These are phyloP conservation scores for Geoglossum glabrum DNA, from an alignment of 495 filamentous ascomycete species.

Conservation along the genomic window DNA sequence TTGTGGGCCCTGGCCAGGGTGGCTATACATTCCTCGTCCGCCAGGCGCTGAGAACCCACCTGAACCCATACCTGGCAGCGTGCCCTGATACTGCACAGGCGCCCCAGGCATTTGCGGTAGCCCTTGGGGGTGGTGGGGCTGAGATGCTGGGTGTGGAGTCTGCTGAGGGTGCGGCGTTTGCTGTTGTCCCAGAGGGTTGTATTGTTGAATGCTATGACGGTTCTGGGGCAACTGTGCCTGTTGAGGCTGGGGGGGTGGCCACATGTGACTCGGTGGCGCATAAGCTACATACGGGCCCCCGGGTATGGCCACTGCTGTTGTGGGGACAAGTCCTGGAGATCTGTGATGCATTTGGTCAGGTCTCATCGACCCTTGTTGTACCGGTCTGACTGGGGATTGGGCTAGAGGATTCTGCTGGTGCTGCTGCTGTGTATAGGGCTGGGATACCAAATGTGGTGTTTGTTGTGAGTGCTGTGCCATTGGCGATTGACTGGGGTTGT, in stretches of 20 bases:
- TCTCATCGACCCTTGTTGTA: conserved; percentile 22
- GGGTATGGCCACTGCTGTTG: conserved; percentile 21
- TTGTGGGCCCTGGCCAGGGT: conserved; percentile 25
- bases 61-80: conserved; percentile 19
- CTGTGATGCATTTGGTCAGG: conserved; percentile 27
- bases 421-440: conserved; percentile 25
- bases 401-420: conserved; percentile 30
- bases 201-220: conserved; percentile 21
- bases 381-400: conserved; percentile 31
- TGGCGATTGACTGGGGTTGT: conserved; percentile 7
- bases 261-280: conserved; percentile 29
- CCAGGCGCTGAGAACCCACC: conserved; percentile 19
- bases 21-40: neutral
- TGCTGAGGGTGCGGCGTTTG: conserved; percentile 22
- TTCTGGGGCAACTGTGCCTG: conserved; percentile 28
- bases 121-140: conserved; percentile 31
- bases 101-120: conserved; percentile 15
- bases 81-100: conserved; percentile 19
- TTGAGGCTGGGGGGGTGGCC: conserved; percentile 31
- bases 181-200: conserved; percentile 21
- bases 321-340: conserved; percentile 19
- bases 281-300: conserved; percentile 21
- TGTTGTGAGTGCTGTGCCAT: conserved; percentile 18
- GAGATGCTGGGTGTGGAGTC: conserved; percentile 35
- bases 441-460: conserved; percentile 35